Evolutionary conservation across 2,329 filamentous ascomycete genomes (phyloP), one percentile per base, ranked within the genome.

Genomic region (Aspergillus tubingensis): DNA sequence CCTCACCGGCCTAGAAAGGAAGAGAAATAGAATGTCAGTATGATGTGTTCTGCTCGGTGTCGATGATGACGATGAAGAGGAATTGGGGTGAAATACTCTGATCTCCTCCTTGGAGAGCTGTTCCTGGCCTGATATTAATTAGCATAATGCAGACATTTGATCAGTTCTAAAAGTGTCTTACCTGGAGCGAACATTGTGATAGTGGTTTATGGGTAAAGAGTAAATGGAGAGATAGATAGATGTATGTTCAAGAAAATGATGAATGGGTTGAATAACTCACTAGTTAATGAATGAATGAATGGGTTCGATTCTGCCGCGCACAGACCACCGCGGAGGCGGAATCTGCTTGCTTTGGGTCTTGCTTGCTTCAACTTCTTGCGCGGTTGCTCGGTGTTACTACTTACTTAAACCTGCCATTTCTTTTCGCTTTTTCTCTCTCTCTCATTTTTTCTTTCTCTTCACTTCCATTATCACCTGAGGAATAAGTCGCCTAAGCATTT

Each of bases 91-190:
- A 19, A 50, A 57, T 69, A 80, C 79, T 71, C 74, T 75, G 64
- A 81, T 76, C 69, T 81, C 76, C 70, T 78, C 77, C 69, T 78
- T 75, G 59, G 79, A 80, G 67, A 77, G 70, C 70, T 79, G 77
- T 74, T 81, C 76, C 55, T 75, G 74, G 60, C 75, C 77, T 79
- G 49, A 4, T 23, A 15, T 11, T 8, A 53, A 54, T 52, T 44
- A 56, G 56, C 43, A 48, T 8, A 25, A 25, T 25, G 23, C 23
- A 25, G 1, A 7, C 23, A 25, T 25, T 25, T 2, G 1, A 25
- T 25, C 23, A 7, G 4, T 25, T 7, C 4, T 7, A 25, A 23
- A 23, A 7, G 23, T 25, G 1, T 25, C 23, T 61, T 62, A 76
- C 73, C 72, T 54, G 73, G 72, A 49, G 71, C 72, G 54, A 75